Evolutionary conservation across 148 eudicot species (phyloP).

Genomic region (Beta vulgaris): DNA sequence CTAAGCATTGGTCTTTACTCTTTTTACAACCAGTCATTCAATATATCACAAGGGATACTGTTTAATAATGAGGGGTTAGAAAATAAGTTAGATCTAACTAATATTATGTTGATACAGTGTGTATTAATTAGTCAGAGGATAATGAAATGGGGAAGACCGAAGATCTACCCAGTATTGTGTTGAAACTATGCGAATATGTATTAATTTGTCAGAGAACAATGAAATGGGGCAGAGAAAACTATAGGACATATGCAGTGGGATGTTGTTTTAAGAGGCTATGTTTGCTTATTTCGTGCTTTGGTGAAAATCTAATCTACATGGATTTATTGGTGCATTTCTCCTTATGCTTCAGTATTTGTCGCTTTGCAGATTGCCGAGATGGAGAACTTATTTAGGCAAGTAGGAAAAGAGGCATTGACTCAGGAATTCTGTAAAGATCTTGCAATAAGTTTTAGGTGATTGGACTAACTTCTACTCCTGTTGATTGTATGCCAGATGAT

Average conservation of each 20-base stretch:
- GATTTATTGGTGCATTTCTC: not conserved
- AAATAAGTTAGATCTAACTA: not conserved
- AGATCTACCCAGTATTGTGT: too few species aligned
- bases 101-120: not conserved
- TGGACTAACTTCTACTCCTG: not conserved
- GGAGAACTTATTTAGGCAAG: constrained; percentile 59
- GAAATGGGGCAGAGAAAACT: not conserved
- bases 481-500: not conserved
- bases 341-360: not conserved
- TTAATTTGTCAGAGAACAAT: too few species aligned
- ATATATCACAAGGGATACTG: not conserved
- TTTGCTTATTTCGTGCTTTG: not conserved
- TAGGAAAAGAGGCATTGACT: constrained; percentile 42
- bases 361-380: constrained; percentile 52
- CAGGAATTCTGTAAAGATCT: constrained; percentile 71
- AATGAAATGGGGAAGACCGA: too few species aligned
- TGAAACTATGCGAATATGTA: too few species aligned
- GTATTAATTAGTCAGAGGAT: not conserved
- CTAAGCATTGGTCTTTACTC: not conserved
- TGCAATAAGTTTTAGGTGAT: constrained; percentile 70
- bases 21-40: not conserved
- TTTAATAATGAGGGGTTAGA: not conserved
- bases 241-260: not conserved
- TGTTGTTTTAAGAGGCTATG: not conserved
- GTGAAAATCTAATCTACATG: not conserved